Evolutionary conservation across 805 yeast species (phyloP).

Genomic region (Suhomyces pyralidae): DNA sequence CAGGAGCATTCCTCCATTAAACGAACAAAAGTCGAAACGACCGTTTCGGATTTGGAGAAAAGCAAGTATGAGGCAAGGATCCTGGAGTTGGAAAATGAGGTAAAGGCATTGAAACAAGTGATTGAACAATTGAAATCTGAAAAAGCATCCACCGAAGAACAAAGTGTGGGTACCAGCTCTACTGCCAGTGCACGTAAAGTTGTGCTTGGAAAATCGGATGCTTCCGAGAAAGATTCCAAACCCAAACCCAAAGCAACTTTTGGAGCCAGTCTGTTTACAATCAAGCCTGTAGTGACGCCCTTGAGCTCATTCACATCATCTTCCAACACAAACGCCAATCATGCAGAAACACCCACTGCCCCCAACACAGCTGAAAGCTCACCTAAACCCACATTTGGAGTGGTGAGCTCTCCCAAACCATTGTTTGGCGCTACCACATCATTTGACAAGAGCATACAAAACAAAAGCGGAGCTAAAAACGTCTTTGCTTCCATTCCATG

Average conservation of each 20-base stretch:
- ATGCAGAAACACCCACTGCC: constrained; percentile 10
- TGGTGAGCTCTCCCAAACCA: constrained; percentile 13
- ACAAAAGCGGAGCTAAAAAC: constrained; percentile 19
- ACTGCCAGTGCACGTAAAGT: neutral
- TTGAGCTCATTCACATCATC: constrained; percentile 6
- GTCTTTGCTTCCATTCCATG: constrained; percentile 26
- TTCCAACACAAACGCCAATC: neutral
- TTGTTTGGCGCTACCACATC: constrained; percentile 43
- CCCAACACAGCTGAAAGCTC: constrained; percentile 9
- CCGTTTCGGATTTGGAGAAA: neutral
- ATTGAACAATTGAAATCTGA: neutral
- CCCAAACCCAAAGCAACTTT: constrained; percentile 12
- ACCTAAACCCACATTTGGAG: constrained; percentile 7
- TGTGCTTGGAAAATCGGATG: neutral
- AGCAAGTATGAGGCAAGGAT: neutral
- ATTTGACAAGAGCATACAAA: constrained; percentile 32
- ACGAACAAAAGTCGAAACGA: neutral
- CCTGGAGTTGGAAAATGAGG: neutral
- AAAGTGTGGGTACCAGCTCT: neutral
- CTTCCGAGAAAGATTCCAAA: neutral
- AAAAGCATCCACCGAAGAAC: neutral
- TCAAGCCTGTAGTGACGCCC: constrained; percentile 10
- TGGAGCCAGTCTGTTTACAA: constrained; percentile 13
- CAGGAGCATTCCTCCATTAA: constrained; percentile 8
- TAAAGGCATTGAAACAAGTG: neutral